Percentiles rank a stretch among this genome's conserved stretches.
Conservation (phyloP, 257 asterid species). For the Nicotiana obtusifolia region DNA sequence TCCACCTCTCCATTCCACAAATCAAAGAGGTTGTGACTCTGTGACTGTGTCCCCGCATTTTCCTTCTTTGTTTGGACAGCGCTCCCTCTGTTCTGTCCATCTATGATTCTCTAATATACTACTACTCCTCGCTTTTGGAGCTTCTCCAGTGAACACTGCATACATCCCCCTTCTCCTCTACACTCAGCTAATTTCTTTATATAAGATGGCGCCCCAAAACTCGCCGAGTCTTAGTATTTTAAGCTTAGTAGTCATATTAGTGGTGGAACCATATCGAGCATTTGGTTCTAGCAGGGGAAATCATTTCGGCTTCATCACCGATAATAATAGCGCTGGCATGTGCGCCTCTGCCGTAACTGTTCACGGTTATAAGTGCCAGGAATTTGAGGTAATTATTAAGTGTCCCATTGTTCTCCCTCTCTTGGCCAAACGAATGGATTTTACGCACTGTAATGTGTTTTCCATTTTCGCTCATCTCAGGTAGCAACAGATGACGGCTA, state of each 20-base stretch:
- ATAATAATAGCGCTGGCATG: neutral
- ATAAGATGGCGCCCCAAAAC: conserved; percentile 23
- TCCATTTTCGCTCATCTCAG: conserved; percentile 8
- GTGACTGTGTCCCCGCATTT: neutral
- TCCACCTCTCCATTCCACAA: neutral
- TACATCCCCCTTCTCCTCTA: neutral
- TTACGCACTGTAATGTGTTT: neutral
- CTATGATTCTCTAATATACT: neutral
- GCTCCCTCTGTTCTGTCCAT: neutral
- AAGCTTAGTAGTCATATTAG: conserved; percentile 3
- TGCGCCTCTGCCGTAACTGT: conserved; percentile 46
- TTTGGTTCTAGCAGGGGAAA: conserved; percentile 28
- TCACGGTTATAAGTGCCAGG: conserved; percentile 68
- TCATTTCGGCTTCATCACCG: conserved; percentile 5
- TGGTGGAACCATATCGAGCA: conserved; percentile 23
- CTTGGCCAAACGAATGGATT: neutral
- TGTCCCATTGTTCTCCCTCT: neutral
- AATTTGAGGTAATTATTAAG: conserved; percentile 34
- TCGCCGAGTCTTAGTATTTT: conserved; percentile 14
- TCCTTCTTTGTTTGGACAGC: neutral
- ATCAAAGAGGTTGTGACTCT: neutral
- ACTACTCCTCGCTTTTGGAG: no score
- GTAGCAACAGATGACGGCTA: conserved; percentile 43
- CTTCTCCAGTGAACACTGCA: neutral
- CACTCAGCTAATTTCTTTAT: neutral